These are phyloP conservation scores for Blastomyces emzantsi DNA, from an alignment of 2,329 filamentous ascomycete species.

Conservation along the genomic window DNA sequence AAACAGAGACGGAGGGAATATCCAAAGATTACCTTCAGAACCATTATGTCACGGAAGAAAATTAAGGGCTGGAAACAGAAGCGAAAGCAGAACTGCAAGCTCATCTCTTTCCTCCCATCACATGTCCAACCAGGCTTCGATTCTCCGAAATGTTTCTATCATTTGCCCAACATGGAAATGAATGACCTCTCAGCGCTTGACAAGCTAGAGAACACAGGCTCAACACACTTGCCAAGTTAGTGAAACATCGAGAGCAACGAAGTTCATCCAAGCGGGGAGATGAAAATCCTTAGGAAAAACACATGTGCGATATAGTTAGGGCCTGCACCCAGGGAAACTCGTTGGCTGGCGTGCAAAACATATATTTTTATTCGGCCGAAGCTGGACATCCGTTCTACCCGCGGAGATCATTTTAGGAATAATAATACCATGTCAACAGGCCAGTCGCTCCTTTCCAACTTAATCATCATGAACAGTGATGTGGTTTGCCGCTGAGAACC, in stretches of 20 bases:
- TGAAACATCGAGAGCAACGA: not conserved
- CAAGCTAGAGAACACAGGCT: too few species aligned
- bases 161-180: not conserved
- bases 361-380: too few species aligned
- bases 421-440: not conserved
- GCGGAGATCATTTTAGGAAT: not conserved
- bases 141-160: not conserved
- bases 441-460: not conserved
- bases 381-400: not conserved
- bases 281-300: too few species aligned
- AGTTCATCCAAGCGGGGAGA: not conserved
- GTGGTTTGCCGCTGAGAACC: not conserved
- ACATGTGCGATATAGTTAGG: too few species aligned
- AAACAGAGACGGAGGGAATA: too few species aligned
- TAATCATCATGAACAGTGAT: not conserved
- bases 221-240: not conserved
- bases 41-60: too few species aligned
- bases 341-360: not conserved
- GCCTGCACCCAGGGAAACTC: not conserved
- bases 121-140: not conserved
- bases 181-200: not conserved
- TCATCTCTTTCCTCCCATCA: too few species aligned
- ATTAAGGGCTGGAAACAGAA: too few species aligned
- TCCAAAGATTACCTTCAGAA: too few species aligned
- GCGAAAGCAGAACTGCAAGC: too few species aligned